These are phyloP conservation scores for Isatis tinctoria DNA, from an alignment of 345 rosid genomes.

Conservation along the genomic window DNA sequence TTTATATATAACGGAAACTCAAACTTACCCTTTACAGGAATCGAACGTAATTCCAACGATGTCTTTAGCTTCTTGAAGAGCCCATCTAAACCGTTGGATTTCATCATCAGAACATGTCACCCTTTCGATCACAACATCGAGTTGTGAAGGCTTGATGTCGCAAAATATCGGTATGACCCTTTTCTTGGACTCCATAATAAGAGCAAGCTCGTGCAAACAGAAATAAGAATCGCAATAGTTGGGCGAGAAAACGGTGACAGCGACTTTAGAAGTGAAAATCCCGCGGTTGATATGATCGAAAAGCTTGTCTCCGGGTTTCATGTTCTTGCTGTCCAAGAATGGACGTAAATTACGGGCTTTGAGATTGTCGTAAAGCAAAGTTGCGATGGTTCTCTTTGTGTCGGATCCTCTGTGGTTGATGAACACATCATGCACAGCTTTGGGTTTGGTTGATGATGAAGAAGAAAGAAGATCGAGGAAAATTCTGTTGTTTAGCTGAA, in stretches of 20 bases:
- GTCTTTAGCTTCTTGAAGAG: constrained; percentile 64
- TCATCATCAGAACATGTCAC: constrained; percentile 33
- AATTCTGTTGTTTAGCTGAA: constrained; percentile 10
- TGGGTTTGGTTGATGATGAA: constrained; percentile 6
- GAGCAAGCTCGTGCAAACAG: constrained; percentile 70
- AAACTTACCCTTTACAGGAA: constrained; percentile 54
- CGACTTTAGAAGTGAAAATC: constrained; percentile 47
- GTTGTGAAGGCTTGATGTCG: constrained; percentile 71
- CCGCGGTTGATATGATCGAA: constrained; percentile 55
- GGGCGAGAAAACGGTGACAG: constrained; percentile 62
- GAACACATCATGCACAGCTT: constrained; percentile 51
- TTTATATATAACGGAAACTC: background rate
- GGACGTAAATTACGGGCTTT: constrained; percentile 37
- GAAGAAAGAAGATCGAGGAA: constrained; percentile 23
- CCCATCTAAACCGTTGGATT: constrained; percentile 46
- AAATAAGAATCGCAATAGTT: constrained; percentile 55
- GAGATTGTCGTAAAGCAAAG: constrained; percentile 62
- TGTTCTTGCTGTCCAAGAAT: constrained; percentile 68
- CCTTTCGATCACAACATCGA: constrained; percentile 35
- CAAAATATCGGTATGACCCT: constrained; percentile 71
- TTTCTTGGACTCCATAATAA: constrained; percentile 59
- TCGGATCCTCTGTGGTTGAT: constrained; percentile 69
- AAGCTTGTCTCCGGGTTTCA: constrained; percentile 74
- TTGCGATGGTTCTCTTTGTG: constrained; percentile 53
- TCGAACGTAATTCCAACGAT: constrained; percentile 66